Percentiles rank a stretch among this genome's conserved stretches.
Conservation (phyloP, 2,329 filamentous ascomycete genomes). For the Colletotrichum filicis region DNA sequence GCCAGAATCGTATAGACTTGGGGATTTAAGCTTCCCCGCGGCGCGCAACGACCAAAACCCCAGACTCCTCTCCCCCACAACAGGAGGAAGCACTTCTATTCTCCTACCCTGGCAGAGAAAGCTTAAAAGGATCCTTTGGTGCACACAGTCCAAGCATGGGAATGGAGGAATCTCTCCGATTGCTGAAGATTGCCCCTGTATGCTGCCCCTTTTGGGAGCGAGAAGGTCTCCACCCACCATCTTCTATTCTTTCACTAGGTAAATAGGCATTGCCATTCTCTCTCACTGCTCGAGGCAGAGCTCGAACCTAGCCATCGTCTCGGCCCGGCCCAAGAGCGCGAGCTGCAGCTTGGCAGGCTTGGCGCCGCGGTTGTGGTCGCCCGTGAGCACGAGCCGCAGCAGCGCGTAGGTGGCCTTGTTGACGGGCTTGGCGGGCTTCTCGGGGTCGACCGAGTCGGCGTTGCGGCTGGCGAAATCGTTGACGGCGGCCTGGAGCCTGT, state of each 20-base stretch:
- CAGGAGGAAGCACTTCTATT: not conserved
- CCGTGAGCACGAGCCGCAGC: slow-evolving; percentile 30
- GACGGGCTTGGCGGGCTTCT: not conserved
- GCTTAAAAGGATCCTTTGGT: not conserved
- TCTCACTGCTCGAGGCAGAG: slow-evolving; percentile 15
- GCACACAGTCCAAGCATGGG: not conserved
- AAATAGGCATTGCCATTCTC: too few species aligned
- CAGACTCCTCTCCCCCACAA: not conserved
- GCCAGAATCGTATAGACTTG: not conserved
- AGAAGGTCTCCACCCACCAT: too few species aligned
- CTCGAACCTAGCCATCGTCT: slow-evolving; percentile 33
- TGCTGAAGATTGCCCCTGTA: not conserved
- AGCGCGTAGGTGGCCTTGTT: slow-evolving; percentile 27
- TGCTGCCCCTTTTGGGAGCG: too few species aligned
- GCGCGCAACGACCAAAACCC: not conserved
- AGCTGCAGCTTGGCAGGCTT: slow-evolving; percentile 37
- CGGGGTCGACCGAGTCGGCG: not conserved
- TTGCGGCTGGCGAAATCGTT: slow-evolving; percentile 9
- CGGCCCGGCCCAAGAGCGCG: slow-evolving; percentile 28
- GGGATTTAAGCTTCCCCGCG: not conserved
- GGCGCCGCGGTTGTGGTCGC: slow-evolving; percentile 24
- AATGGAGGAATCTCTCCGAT: not conserved
- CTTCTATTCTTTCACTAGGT: not conserved
- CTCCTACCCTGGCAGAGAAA: not conserved
- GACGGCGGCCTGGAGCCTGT: slow-evolving; percentile 26